These are phyloP conservation scores for Xylaria multiplex DNA, from an alignment of 2,329 filamentous ascomycete genomes.

Conservation along the genomic window DNA sequence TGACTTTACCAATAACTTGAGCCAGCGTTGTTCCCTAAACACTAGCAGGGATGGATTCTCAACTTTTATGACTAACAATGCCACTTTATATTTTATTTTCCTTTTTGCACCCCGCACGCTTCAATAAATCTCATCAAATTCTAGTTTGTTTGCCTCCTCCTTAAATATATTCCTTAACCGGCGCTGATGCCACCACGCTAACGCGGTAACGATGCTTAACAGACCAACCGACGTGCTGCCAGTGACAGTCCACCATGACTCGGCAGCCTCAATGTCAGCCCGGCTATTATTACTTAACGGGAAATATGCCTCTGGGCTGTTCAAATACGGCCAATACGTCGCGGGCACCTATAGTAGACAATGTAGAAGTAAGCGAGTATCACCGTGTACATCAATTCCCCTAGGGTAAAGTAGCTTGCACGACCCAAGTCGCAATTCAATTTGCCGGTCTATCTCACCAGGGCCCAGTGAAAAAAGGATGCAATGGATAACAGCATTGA, in stretches of 20 bases:
- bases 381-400: neutral
- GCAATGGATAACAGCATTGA: too few relatives aligned
- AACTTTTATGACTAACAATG: neutral
- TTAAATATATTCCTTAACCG: constrained; percentile 47
- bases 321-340: constrained; percentile 38
- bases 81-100: too few relatives aligned
- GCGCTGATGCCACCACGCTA: constrained; percentile 50
- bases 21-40: neutral
- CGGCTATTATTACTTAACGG: constrained; percentile 44
- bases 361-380: neutral
- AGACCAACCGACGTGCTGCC: constrained; percentile 43
- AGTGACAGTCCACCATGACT: constrained; percentile 45
- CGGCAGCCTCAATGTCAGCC: constrained; percentile 42
- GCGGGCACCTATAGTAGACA: constrained; percentile 37
- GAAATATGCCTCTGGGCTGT: constrained; percentile 41
- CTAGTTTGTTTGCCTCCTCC: constrained; percentile 45
- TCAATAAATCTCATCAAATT: constrained; percentile 35
- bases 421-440: neutral
- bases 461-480: neutral
- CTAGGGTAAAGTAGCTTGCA: neutral
- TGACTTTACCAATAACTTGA: neutral
- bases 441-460: too few relatives aligned
- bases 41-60: too few relatives aligned
- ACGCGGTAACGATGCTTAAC: constrained; percentile 43
- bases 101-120: neutral